Percentiles rank a stretch among this genome's conserved stretches.
Evolutionary conservation across 169 alveolate genomes (phyloP).

Genomic region (Plasmodium falciparum): DNA sequence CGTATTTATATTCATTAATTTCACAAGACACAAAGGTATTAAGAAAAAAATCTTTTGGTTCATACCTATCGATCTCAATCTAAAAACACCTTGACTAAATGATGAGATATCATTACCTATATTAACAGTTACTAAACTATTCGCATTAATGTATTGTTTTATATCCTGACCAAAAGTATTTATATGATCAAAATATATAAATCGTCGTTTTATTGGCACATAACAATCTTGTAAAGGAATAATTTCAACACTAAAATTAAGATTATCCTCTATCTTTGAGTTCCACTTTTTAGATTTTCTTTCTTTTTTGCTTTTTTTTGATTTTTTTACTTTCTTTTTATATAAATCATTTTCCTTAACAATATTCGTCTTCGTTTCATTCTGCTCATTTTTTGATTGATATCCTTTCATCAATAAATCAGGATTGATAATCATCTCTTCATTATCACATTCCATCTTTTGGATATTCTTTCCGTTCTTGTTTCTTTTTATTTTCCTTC

Average conservation of each 20-base stretch:
- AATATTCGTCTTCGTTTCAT: neutral
- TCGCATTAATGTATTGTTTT: conserved; percentile 91
- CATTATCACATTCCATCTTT: conserved; percentile 21
- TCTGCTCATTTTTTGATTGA: neutral
- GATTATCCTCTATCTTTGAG: conserved; percentile 78
- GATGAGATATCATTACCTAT: conserved; percentile 92
- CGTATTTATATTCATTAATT: conserved; percentile 80
- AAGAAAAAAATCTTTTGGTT: conserved; percentile 88
- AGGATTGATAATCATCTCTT: conserved; percentile 44
- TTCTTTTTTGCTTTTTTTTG: neutral
- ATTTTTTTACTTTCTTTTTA: neutral
- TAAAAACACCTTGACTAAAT: conserved; percentile 93
- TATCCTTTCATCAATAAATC: neutral
- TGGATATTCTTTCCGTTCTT: neutral
- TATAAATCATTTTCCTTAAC: neutral
- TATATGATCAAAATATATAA: conserved; percentile 94
- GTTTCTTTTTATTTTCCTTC: conserved; percentile 5
- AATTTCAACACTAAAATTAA: conserved; percentile 81
- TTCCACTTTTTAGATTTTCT: conserved; percentile 14
- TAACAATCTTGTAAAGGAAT: conserved; percentile 90
- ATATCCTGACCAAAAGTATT: conserved; percentile 94
- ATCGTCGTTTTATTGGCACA: conserved; percentile 88
- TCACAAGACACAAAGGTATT: conserved; percentile 86
- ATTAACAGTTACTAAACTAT: conserved; percentile 88
- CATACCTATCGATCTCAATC: conserved; percentile 92